Evolutionary conservation across 768 basidiomycete species (phyloP), one percentile per base, ranked within the genome.

Genomic region (Neoboletus magnificus): DNA sequence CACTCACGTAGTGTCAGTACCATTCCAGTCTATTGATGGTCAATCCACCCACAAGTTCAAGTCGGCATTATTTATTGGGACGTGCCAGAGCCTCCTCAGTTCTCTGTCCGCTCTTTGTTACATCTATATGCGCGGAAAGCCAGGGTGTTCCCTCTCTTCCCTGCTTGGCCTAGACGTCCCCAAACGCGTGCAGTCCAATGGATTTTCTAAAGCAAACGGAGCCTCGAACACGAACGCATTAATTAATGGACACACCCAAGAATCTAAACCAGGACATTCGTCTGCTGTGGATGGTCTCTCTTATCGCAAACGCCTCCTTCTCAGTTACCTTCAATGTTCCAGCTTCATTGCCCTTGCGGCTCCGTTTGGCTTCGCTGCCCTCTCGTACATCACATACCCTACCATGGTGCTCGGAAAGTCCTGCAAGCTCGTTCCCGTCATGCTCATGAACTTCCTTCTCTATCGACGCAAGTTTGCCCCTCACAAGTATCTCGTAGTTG

Each of bases 371-470:
- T 98, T 98, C 74, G 89, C 94, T 12, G 86, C 94, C 5, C 86
- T 98, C 41, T 86, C 91, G 25, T 92, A 96, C 75, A 94, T 99
- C 68, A 93, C 93, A 18, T 98, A 98, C 77, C 97, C 97, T 48
- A 93, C 96, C 42, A 96, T 98, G 91, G 95, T 98, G 33, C 87
- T 98, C 60, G 97, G 92, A 50, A 98, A 98, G 72, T 98, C 95
- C 0, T 98, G 97, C 81, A 98, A 98, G 71, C 91, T 99, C 68
- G 93, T 99, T 42, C 97, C 97, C 1, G 97, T 95, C 57, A 92
- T 96, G 84, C 82, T 98, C 71, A 94, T 98, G 89, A 98, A 98
- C 74, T 86, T 98, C 63, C 65, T 98, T 37, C 80, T 98, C 55
- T 98, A 98, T 74, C 92, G 95, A 52, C 87, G 96, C 47, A 81